Evolutionary conservation across 768 basidiomycete genomes (phyloP).

Genomic region (Rhodosporidiobolus sp.): DNA sequence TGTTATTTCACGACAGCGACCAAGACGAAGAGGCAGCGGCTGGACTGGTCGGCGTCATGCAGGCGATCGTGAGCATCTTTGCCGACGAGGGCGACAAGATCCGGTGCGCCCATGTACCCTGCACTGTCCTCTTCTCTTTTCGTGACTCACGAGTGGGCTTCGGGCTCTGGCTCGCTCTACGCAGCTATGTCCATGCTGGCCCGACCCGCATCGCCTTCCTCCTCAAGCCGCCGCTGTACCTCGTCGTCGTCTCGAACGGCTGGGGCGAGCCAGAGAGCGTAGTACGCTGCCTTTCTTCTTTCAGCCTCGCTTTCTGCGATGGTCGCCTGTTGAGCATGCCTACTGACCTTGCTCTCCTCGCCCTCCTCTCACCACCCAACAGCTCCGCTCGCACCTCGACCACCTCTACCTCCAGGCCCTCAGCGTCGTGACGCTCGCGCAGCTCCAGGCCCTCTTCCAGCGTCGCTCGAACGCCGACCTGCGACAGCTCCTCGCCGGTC

Average conservation of each 20-base stretch:
- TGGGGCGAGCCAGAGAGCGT: constrained; percentile 97
- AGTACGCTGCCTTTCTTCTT: constrained; percentile 55
- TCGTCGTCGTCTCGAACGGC: constrained; percentile 73
- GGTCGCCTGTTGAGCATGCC: no score
- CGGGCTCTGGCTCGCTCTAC: no score
- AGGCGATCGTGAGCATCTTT: constrained; percentile 93
- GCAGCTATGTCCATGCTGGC: constrained; percentile 75
- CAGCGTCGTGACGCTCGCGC: constrained; percentile 79
- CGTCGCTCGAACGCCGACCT: constrained; percentile 88
- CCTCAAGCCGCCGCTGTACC: constrained; percentile 81
- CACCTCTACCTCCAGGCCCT: constrained; percentile 91
- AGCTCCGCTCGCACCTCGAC: constrained; percentile 91
- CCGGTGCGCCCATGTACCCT: constrained; percentile 49
- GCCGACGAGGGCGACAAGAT: constrained; percentile 80
- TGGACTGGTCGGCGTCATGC: constrained; percentile 83
- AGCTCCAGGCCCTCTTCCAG: constrained; percentile 81
- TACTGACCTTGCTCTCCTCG: background rate
- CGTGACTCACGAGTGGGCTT: no score
- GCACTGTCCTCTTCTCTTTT: constrained; percentile 40
- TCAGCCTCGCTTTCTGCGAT: background rate
- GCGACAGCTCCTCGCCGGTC: constrained; percentile 50
- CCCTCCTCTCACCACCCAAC: constrained; percentile 41
- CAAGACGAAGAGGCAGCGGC: constrained; percentile 60
- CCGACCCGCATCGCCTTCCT: constrained; percentile 79
- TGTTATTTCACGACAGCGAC: constrained; percentile 15